Conservation (phyloP, 768 basidiomycete species). For the Amanita polypyramis region DNA sequence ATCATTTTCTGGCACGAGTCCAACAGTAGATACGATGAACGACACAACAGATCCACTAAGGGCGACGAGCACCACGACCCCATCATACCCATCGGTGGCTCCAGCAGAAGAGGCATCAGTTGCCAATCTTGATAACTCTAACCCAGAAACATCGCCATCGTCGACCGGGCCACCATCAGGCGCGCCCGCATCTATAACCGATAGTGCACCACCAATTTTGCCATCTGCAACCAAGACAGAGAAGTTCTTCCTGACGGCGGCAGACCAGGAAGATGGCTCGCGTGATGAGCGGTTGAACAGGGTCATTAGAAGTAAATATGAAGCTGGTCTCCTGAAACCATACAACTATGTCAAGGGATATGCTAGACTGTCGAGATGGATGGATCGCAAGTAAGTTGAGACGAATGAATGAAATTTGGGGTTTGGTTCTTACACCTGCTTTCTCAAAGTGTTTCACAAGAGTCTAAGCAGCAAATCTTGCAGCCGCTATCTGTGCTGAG, state of each 20-base stretch:
- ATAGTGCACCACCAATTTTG: constrained; percentile 42
- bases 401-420: background rate
- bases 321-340: constrained; percentile 88
- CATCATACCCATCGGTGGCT: constrained; percentile 6
- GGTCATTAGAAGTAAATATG: constrained; percentile 94
- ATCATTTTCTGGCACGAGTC: constrained; percentile 15
- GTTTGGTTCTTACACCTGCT: constrained; percentile 5
- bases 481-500: constrained; percentile 79
- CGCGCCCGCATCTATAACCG: constrained; percentile 15
- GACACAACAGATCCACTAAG: background rate
- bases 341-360: constrained; percentile 98
- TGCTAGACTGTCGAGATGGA: constrained; percentile 84
- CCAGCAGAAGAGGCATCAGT: background rate
- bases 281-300: constrained; percentile 82
- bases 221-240: constrained; percentile 77
- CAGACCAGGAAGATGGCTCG: constrained; percentile 87
- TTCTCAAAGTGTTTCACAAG: constrained; percentile 63
- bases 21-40: constrained; percentile 8
- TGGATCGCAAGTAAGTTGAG: constrained; percentile 72
- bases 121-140: background rate
- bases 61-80: constrained; percentile 5
- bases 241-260: constrained; percentile 83
- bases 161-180: background rate
- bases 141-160: background rate
- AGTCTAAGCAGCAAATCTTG: constrained; percentile 85